Evolutionary conservation across 169 alveolate genomes (phyloP).

Genomic region (Neospora caninum): DNA sequence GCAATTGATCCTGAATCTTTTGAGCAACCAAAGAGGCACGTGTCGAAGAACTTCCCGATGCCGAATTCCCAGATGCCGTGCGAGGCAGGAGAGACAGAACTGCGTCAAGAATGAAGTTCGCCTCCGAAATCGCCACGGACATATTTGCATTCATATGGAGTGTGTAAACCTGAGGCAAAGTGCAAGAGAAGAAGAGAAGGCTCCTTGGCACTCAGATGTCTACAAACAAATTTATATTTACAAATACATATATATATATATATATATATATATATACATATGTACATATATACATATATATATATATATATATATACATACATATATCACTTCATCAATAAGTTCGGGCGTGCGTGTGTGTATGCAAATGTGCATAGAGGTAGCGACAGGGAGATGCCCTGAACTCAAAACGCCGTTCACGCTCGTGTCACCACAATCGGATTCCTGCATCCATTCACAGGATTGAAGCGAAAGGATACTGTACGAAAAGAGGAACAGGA

Average conservation of each 20-base stretch:
- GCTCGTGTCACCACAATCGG: too few relatives aligned
- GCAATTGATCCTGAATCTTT: conserved; percentile 80
- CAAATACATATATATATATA: neutral
- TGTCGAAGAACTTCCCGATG: conserved; percentile 29
- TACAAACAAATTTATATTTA: neutral
- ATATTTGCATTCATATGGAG: conserved; percentile 92
- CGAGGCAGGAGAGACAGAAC: conserved; percentile 48
- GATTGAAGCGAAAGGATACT: too few relatives aligned
- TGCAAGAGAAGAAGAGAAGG: neutral
- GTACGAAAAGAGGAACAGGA: too few relatives aligned
- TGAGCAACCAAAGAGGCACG: conserved; percentile 9
- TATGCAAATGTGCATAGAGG: too few relatives aligned
- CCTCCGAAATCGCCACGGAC: conserved; percentile 87
- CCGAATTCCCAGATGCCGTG: neutral
- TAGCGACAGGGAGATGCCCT: too few relatives aligned
- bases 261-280: neutral
- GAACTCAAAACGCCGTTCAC: too few relatives aligned
- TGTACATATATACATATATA: neutral
- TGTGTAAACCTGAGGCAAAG: conserved; percentile 79
- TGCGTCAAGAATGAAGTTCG: neutral
- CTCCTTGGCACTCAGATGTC: too few relatives aligned
- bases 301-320: too few relatives aligned
- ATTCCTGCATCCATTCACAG: too few relatives aligned
- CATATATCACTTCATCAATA: neutral
- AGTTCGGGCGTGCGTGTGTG: too few relatives aligned